Evolutionary conservation across 2,329 filamentous ascomycete genomes (phyloP).

Genomic region (Cercospora zeina): DNA sequence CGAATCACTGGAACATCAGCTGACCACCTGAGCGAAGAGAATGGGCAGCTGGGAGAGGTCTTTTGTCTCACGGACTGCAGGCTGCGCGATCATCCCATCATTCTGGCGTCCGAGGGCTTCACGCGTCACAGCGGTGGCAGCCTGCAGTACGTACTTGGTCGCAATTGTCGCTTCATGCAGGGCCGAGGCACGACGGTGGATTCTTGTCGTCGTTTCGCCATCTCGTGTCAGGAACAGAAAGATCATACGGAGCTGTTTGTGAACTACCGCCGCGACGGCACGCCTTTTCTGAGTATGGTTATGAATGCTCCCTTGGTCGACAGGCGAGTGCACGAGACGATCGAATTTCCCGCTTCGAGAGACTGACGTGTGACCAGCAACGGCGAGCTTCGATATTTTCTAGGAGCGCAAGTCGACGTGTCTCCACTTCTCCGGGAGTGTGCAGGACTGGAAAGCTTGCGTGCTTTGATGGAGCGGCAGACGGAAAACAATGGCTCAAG

Average conservation of each 20-base stretch:
- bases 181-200: constrained; percentile 61
- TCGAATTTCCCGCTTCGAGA: too few relatives aligned
- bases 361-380: constrained; percentile 49
- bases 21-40: constrained; percentile 62
- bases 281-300: constrained; percentile 72
- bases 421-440: constrained; percentile 67
- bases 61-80: constrained; percentile 76
- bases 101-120: constrained; percentile 76
- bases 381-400: constrained; percentile 67
- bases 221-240: constrained; percentile 57
- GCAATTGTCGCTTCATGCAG: constrained; percentile 77
- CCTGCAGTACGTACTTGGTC: constrained; percentile 69
- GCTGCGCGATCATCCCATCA: constrained; percentile 70
- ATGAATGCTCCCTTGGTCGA: constrained; percentile 48
- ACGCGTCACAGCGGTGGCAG: constrained; percentile 73
- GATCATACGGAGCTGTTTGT: constrained; percentile 73
- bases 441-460: constrained; percentile 64
- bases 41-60: constrained; percentile 72
- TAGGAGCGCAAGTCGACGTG: constrained; percentile 71
- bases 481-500: background rate
- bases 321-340: constrained; percentile 42
- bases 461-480: constrained; percentile 16
- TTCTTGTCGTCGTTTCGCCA: constrained; percentile 25
- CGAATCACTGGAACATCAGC: constrained; percentile 67
- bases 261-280: constrained; percentile 71